Evolutionary conservation across 2,329 filamentous ascomycete genomes (phyloP).

Genomic region (Exophiala spinifera): DNA sequence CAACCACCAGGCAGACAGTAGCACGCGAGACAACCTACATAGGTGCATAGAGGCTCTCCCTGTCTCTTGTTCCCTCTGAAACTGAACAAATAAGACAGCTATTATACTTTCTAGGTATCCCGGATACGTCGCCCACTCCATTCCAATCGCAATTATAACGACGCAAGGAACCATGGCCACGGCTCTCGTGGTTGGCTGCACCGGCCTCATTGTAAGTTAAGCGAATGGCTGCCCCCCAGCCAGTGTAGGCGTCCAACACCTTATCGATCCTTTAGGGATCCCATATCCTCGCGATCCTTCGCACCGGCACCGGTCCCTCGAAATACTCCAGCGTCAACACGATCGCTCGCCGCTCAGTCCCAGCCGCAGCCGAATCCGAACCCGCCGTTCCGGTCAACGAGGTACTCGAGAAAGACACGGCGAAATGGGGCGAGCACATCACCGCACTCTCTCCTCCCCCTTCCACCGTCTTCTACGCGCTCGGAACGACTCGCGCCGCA

Average conservation of each 20-base stretch:
- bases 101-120: not conserved
- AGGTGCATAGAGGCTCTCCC: too few species aligned
- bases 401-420: constrained; percentile 64
- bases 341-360: constrained; percentile 45
- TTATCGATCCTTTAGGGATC: constrained; percentile 65
- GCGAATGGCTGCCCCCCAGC: too few species aligned
- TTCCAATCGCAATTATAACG: not conserved
- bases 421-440: constrained; percentile 65
- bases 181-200: constrained; percentile 45
- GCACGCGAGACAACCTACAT: too few species aligned
- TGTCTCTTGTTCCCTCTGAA: too few species aligned
- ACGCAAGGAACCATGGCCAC: constrained; percentile 40
- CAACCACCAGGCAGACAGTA: too few species aligned
- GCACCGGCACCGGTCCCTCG: constrained; percentile 30
- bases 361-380: constrained; percentile 48
- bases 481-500: constrained; percentile 73
- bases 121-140: not conserved
- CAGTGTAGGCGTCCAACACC: too few species aligned
- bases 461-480: constrained; percentile 67
- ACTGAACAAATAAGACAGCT: too few species aligned
- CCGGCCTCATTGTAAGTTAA: constrained; percentile 48
- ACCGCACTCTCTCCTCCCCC: constrained; percentile 55
- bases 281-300: constrained; percentile 63
- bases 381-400: constrained; percentile 50
- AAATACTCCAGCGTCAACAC: constrained; percentile 42